A percentile compares a stretch with the other conserved stretches of the same genome.
Conservation (phyloP, 805 yeast species). For the Naumovozyma castellii region DNA sequence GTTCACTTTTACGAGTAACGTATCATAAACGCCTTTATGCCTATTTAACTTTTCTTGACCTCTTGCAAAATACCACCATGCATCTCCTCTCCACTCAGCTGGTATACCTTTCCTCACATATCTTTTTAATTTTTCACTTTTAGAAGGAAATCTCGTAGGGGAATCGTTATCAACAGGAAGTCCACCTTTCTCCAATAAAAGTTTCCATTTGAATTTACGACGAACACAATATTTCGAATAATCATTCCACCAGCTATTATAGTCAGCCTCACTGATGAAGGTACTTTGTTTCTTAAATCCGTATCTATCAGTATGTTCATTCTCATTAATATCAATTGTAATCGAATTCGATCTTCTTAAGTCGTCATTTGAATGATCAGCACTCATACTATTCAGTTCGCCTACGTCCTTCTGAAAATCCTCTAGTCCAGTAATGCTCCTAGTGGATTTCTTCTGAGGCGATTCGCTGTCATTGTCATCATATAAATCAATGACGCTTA, state of each 20-base stretch:
- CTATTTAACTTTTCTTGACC: slow-evolving; percentile 67
- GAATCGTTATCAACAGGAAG: slow-evolving; percentile 37
- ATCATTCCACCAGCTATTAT: slow-evolving; percentile 65
- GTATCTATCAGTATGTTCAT: slow-evolving; percentile 53
- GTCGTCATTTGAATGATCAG: not conserved
- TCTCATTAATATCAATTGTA: slow-evolving; percentile 5
- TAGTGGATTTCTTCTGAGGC: slow-evolving; percentile 2
- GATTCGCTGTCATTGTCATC: slow-evolving; percentile 24
- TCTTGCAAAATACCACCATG: slow-evolving; percentile 91
- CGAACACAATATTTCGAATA: slow-evolving; percentile 56
- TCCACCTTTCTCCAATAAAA: slow-evolving; percentile 59
- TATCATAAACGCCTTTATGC: slow-evolving; percentile 66
- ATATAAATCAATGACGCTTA: slow-evolving; percentile 33
- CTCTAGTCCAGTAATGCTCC: not conserved
- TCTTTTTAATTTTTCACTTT: slow-evolving; percentile 67
- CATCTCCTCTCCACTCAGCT: slow-evolving; percentile 93
- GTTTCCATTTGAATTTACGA: slow-evolving; percentile 70
- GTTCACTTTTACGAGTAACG: slow-evolving; percentile 55
- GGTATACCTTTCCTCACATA: slow-evolving; percentile 89
- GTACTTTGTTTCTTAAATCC: slow-evolving; percentile 70
- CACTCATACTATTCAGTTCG: not conserved
- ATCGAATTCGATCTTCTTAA: not conserved
- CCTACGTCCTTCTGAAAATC: slow-evolving; percentile 6
- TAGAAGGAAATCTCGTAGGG: slow-evolving; percentile 67
- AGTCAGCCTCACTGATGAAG: slow-evolving; percentile 44